Base-by-base conservation (phyloP, 345 rosid genomes). In the Melaleuca alternifolia region DNA sequence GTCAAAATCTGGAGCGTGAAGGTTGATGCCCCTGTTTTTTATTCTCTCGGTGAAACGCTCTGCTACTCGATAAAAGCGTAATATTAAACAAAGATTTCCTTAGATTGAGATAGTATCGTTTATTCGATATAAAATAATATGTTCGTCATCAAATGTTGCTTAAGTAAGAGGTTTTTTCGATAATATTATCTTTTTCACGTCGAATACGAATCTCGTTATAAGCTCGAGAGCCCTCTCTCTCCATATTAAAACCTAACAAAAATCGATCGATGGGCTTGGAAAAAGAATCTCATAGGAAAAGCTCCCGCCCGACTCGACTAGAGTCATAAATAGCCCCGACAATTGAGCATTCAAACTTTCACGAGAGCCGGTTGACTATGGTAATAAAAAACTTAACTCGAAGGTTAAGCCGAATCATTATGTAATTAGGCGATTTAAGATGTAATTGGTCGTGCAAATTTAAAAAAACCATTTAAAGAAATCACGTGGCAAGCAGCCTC, bases 321-420 rank as follows among this genome's bases (percentile, higher is more conserved):
- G 3, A 16, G 3, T 33, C 46, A 2, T 33, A 11, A 16, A 4
- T 65, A 21, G 59, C 11, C 11, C 11, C 11, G 11, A 54, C 4
- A 54, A 54, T 54, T 8, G n/a, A 54, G n/a, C 5, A 9, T 21
- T 54, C 12, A 8, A 10, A 0, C 4, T 54, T 54, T 54, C 11
- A 3, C 0, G 5, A 11, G 59, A 54, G 2, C 3, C 3, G 1
- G 0, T 0, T 18, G 3, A 0, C 1, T 18, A 33, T 9, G 12
- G 0, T 5, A 21, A 33, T 3, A 33, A 16, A 33, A 33, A 33
- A 65, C 8, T 65, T 33, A 7, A 65, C 12, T 65, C 0, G 77
- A 33, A 6, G 0, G 1, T 30, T 0, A 1, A 65, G 46, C 8
- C 6, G 1, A 33, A 1, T 33, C 5, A 6, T 33, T 15, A 5